phyloP scores from a whole-genome alignment of 768 basidiomycete genomes.

The Nidularia pulvinata region DNA sequence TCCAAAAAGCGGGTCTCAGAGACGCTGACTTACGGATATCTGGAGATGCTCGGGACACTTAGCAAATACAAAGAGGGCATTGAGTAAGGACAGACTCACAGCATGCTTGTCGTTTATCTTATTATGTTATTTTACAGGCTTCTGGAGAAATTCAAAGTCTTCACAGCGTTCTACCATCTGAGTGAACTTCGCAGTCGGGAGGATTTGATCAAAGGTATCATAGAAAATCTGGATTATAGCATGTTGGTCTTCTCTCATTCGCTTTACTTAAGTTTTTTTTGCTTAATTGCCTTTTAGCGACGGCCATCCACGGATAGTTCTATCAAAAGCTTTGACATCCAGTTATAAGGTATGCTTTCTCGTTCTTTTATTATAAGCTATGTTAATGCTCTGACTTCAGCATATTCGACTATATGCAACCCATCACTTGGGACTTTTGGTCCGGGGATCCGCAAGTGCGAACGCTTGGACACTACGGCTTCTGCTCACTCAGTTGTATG shows the following conservation, averaged over 20 bases:
- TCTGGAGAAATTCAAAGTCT: constrained; percentile 89
- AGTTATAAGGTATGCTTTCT: constrained; percentile 69
- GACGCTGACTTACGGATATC: constrained; percentile 88
- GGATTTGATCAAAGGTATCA: constrained; percentile 88
- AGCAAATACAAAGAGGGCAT: constrained; percentile 90
- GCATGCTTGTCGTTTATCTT: neutral
- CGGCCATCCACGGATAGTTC: constrained; percentile 90
- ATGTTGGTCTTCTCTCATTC: constrained; percentile 42
- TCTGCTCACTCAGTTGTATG: constrained; percentile 94
- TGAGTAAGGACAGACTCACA: constrained; percentile 56
- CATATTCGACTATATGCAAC: constrained; percentile 91
- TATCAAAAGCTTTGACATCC: constrained; percentile 94
- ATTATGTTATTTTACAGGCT: constrained; percentile 47
- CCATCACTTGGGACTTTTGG: constrained; percentile 79
- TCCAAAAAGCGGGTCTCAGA: constrained; percentile 81
- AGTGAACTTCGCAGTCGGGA: constrained; percentile 90
- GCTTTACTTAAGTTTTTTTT: constrained; percentile 1
- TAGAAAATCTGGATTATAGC: constrained; percentile 90
- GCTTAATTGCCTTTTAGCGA: constrained; percentile 53
- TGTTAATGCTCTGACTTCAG: constrained; percentile 31
- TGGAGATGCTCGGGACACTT: constrained; percentile 93
- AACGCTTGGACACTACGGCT: constrained; percentile 90
- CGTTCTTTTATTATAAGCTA: neutral
- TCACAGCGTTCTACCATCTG: constrained; percentile 95
- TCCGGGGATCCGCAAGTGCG: constrained; percentile 61